phyloP scores from a whole-genome alignment of 208 protist species.

The Leishmania aethiopica region DNA sequence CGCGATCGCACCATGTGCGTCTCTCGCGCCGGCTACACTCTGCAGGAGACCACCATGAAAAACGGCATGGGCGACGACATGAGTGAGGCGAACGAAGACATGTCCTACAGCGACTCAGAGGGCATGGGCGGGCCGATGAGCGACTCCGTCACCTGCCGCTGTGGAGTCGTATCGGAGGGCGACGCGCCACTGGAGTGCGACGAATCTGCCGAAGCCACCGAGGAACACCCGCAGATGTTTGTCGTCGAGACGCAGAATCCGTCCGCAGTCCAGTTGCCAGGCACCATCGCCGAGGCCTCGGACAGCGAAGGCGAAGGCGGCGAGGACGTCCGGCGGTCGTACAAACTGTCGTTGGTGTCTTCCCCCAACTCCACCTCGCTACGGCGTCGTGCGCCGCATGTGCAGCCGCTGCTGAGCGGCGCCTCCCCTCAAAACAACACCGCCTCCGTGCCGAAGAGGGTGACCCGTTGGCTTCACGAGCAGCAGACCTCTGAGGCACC shows the following conservation, averaged over 20 bases:
- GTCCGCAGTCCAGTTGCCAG: constrained; percentile 10
- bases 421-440: neutral
- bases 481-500: constrained; percentile 7
- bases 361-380: constrained; percentile 27
- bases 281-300: constrained; percentile 31
- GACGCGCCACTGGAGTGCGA: neutral
- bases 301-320: constrained; percentile 26
- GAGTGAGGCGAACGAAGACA: constrained; percentile 22
- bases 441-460: constrained; percentile 10
- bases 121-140: neutral
- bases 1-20: constrained; percentile 19
- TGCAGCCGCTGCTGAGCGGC: constrained; percentile 5
- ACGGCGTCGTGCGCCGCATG: constrained; percentile 11
- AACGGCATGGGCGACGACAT: constrained; percentile 28
- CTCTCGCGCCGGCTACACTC: constrained; percentile 21
- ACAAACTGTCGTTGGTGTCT: constrained; percentile 36
- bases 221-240: constrained; percentile 29
- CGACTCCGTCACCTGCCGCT: constrained; percentile 34
- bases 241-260: constrained; percentile 36
- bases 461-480: constrained; percentile 24
- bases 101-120: constrained; percentile 19
- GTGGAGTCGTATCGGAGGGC: constrained; percentile 9
- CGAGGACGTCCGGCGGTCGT: constrained; percentile 16
- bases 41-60: constrained; percentile 4
- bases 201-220: neutral